phyloP scores from a whole-genome alignment of 2,329 filamentous ascomycete species.

The Chaetomium strumarium region DNA sequence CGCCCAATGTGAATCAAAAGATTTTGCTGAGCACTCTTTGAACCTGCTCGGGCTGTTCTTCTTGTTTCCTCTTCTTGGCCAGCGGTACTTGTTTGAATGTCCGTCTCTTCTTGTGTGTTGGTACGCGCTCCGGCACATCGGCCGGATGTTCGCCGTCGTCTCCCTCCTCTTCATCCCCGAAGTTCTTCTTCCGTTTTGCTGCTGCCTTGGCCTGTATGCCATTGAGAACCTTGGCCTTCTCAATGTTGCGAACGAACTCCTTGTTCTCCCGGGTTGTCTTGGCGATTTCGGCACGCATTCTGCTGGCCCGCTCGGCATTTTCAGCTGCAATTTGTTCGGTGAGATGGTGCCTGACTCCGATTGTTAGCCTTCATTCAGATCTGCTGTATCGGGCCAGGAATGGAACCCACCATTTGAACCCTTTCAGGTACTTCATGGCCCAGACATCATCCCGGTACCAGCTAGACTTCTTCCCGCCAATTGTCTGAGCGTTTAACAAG shows the following conservation, averaged over 20 bases:
- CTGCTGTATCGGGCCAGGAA: conserved; percentile 14
- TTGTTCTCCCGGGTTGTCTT: conserved; percentile 74
- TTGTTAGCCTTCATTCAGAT: background rate
- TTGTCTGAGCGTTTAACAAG: conserved; percentile 68
- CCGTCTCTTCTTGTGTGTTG: conserved; percentile 33
- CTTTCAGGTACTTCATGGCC: conserved; percentile 75
- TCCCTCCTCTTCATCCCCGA: conserved; percentile 33
- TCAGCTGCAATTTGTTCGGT: conserved; percentile 70
- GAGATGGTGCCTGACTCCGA: conserved; percentile 15
- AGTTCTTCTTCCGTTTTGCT: conserved; percentile 33
- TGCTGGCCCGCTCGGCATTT: conserved; percentile 70
- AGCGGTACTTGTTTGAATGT: conserved; percentile 64
- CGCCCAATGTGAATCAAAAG: conserved; percentile 38
- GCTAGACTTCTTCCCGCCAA: conserved; percentile 76
- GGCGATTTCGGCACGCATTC: conserved; percentile 72
- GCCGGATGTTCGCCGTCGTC: conserved; percentile 28
- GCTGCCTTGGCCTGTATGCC: conserved; percentile 61
- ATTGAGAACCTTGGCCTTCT: conserved; percentile 72
- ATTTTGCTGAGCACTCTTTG: conserved; percentile 59
- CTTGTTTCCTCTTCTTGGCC: conserved; percentile 48
- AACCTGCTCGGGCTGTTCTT: conserved; percentile 47
- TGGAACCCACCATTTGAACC: conserved; percentile 67
- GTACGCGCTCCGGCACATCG: conserved; percentile 22
- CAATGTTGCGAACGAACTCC: conserved; percentile 72
- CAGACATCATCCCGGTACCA: conserved; percentile 85